Percentiles rank a stretch among this genome's conserved stretches.
These are phyloP conservation scores for Scleroderma citrinum DNA, from an alignment of 768 basidiomycete genomes.

Conservation along the genomic window DNA sequence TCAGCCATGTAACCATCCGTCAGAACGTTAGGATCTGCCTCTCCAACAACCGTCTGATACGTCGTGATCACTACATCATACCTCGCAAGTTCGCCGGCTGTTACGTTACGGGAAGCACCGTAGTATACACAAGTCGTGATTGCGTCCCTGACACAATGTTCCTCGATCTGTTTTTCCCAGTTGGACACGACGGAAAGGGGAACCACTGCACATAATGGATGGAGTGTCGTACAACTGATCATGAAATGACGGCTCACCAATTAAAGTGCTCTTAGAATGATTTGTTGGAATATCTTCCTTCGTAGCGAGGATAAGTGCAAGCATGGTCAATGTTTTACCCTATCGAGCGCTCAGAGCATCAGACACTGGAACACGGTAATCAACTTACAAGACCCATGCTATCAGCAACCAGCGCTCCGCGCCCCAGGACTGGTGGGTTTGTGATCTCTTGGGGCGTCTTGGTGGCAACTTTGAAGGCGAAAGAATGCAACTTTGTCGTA, in stretches of 20 bases:
- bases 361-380: not conserved
- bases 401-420: slow-evolving; percentile 86
- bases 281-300: slow-evolving; percentile 52
- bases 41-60: slow-evolving; percentile 64
- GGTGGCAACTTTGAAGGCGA: slow-evolving; percentile 56
- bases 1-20: slow-evolving; percentile 16
- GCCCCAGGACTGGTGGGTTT: slow-evolving; percentile 54
- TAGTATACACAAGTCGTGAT: slow-evolving; percentile 65
- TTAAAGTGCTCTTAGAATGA: slow-evolving; percentile 66
- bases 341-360: slow-evolving; percentile 21
- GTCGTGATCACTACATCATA: slow-evolving; percentile 83
- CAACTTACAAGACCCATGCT: slow-evolving; percentile 68
- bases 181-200: slow-evolving; percentile 84
- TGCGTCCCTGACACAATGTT: slow-evolving; percentile 55
- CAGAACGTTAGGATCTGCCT: slow-evolving; percentile 31
- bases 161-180: slow-evolving; percentile 80
- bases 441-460: slow-evolving; percentile 63
- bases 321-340: slow-evolving; percentile 91
- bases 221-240: not conserved
- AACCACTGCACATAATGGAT: slow-evolving; percentile 43
- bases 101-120: slow-evolving; percentile 56
- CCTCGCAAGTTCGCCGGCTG: slow-evolving; percentile 51
- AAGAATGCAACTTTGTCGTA: not conserved
- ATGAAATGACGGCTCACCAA: slow-evolving; percentile 43
- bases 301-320: slow-evolving; percentile 76